Evolutionary conservation across 1,139 yeast genomes (phyloP).

Genomic region (Zygosaccharomyces pseudobailii): DNA sequence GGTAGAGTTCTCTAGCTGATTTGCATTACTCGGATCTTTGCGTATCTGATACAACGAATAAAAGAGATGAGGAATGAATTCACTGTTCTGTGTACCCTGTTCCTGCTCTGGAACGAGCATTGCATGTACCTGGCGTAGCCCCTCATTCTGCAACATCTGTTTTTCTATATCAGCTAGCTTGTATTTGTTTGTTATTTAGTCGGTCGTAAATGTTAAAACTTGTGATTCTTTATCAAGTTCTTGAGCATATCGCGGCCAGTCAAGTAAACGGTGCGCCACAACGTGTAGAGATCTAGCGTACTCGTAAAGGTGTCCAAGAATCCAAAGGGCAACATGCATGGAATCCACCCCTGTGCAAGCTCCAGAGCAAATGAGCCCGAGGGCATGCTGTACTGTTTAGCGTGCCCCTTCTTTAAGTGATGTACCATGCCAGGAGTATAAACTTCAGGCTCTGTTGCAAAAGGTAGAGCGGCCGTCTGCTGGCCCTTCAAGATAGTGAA

Average conservation of each 20-base stretch:
- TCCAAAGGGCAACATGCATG: constrained; percentile 96
- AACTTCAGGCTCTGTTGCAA: constrained; percentile 55
- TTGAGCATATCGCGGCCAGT: constrained; percentile 75
- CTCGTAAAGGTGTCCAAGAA: constrained; percentile 73
- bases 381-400: constrained; percentile 85
- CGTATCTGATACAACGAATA: constrained; percentile 30
- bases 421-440: constrained; percentile 82
- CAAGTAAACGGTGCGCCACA: constrained; percentile 61
- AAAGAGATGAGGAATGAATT: constrained; percentile 34
- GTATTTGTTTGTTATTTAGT: neutral
- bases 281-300: constrained; percentile 71
- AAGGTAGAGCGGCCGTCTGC: constrained; percentile 66
- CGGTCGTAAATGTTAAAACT: constrained; percentile 37
- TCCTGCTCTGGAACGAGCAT: constrained; percentile 9
- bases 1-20: constrained; percentile 30
- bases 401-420: constrained; percentile 64
- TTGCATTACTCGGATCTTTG: constrained; percentile 31
- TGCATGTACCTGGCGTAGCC: constrained; percentile 12
- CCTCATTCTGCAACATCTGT: constrained; percentile 10
- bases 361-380: constrained; percentile 82
- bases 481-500: constrained; percentile 82
- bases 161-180: neutral
- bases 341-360: constrained; percentile 98
- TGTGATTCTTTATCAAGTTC: constrained; percentile 48
- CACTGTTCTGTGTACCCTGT: constrained; percentile 9